Base-by-base conservation (phyloP, 2,329 filamentous ascomycete species). In the Penicillium sp. region DNA sequence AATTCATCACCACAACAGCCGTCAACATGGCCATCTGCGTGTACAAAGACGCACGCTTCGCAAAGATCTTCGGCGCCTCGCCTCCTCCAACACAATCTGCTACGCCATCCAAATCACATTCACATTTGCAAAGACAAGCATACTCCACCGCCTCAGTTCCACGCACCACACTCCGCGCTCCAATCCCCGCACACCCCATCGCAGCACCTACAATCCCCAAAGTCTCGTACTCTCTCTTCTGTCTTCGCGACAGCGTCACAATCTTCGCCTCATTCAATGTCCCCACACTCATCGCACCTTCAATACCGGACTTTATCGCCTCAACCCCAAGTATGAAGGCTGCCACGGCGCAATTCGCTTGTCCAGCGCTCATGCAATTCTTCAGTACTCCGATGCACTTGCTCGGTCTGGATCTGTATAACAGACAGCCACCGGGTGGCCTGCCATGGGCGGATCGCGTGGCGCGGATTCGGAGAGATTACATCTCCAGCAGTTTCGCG, bases 231-330 rank as follows among this genome's bases (percentile, higher is more conserved):
- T 80, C 83, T 0, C 85, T 96, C 58, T 97, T 96, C 81, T 88
- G 90, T 3, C 72, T 89, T 57, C 87, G 93, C 68, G 93, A 97
- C 78, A 91, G 89, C 76, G 79, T 96, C 62, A 96, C 93, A 54
- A 92, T 96, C 69, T 96, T 96, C 75, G 92, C 92, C 4, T 91
- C 87, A 12, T 98, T 97, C 83, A 97, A 97, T 73, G 80, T 96
- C 2, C 94, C 94, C 0, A 86, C 91, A 0, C 71, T 95, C 1
- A 81, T 97, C 10, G 91, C 90, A 0, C 91, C 92, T 0, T 76
- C 80, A 5, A 79, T 96, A 20, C 85, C 83, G 14, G 77, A 83
- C 17, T 79, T 81, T 31, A 71, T 89, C 62, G 76, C 76, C 5
- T 65, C 74, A 12, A 75, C 78, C 73, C 52, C 75, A 2, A 67